These are phyloP conservation scores for Spathaspora passalidarum DNA, from an alignment of 805 yeast genomes.

Conservation along the genomic window DNA sequence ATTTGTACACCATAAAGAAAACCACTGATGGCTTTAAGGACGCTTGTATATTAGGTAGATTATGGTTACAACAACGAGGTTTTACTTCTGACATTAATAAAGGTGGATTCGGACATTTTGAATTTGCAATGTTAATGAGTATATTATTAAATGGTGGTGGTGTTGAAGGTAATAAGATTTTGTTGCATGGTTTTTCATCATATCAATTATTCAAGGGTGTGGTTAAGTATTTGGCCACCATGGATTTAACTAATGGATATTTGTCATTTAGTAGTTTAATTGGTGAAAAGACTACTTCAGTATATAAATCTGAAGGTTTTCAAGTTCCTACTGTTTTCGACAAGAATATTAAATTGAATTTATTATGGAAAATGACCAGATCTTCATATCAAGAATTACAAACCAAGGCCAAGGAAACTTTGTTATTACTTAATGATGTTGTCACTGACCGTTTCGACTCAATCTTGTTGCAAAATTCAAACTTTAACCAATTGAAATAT, in stretches of 20 bases:
- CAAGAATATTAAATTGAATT: slow-evolving; percentile 69
- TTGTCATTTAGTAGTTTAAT: slow-evolving; percentile 60
- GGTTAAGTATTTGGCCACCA: slow-evolving; percentile 74
- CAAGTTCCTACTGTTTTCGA: slow-evolving; percentile 75
- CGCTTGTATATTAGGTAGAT: slow-evolving; percentile 80
- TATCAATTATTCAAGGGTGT: slow-evolving; percentile 92
- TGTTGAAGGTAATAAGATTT: slow-evolving; percentile 64
- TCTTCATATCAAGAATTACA: slow-evolving; percentile 62
- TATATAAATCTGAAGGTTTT: slow-evolving; percentile 57
- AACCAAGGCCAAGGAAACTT: slow-evolving; percentile 66
- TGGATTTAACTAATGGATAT: slow-evolving; percentile 69
- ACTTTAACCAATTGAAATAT: slow-evolving; percentile 53
- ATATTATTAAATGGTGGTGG: slow-evolving; percentile 85
- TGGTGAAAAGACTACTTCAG: slow-evolving; percentile 42
- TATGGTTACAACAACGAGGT: slow-evolving; percentile 91
- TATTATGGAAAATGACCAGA: slow-evolving; percentile 76
- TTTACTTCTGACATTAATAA: slow-evolving; percentile 58
- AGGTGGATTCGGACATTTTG: slow-evolving; percentile 92
- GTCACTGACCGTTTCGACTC: slow-evolving; percentile 80
- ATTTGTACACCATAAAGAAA: slow-evolving; percentile 71
- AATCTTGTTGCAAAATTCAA: slow-evolving; percentile 64
- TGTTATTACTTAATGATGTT: slow-evolving; percentile 68
- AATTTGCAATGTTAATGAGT: slow-evolving; percentile 78
- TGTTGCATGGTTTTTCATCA: slow-evolving; percentile 85
- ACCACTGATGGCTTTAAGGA: slow-evolving; percentile 79